These are phyloP conservation scores for Amanita polypyramis DNA, from an alignment of 768 basidiomycete genomes.

Conservation along the genomic window DNA sequence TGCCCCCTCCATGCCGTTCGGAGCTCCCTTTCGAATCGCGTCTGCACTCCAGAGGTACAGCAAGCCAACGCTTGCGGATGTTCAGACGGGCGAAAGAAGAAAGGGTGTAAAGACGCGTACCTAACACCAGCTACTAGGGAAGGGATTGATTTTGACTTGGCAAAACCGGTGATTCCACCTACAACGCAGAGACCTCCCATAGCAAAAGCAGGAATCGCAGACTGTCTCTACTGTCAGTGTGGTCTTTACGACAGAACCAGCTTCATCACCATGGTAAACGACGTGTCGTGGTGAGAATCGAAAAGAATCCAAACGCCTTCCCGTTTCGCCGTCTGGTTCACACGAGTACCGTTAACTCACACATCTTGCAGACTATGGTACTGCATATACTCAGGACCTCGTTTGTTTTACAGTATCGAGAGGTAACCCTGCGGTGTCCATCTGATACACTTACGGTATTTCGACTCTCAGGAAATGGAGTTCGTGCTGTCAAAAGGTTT, in stretches of 20 bases:
- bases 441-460: too few relatives aligned
- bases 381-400: too few relatives aligned
- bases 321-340: not conserved
- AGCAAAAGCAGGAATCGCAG: constrained; percentile 70
- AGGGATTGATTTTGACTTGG: constrained; percentile 64
- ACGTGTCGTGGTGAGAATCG: not conserved
- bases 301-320: not conserved
- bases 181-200: constrained; percentile 71
- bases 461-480: too few relatives aligned
- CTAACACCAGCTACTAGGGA: constrained; percentile 76
- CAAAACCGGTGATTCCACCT: constrained; percentile 68
- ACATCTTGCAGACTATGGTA: too few relatives aligned
- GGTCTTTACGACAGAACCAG: not conserved
- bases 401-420: too few relatives aligned
- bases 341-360: too few relatives aligned
- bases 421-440: too few relatives aligned
- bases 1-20: constrained; percentile 70
- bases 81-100: not conserved
- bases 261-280: not conserved
- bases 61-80: constrained; percentile 49
- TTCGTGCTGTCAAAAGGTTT: too few relatives aligned
- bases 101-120: constrained; percentile 26
- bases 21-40: constrained; percentile 58
- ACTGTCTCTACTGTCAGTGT: constrained; percentile 28
- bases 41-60: constrained; percentile 76